Evolutionary conservation across 371 early-diverging fungal species (phyloP).

Genomic region (Apophysomyces elegans): DNA sequence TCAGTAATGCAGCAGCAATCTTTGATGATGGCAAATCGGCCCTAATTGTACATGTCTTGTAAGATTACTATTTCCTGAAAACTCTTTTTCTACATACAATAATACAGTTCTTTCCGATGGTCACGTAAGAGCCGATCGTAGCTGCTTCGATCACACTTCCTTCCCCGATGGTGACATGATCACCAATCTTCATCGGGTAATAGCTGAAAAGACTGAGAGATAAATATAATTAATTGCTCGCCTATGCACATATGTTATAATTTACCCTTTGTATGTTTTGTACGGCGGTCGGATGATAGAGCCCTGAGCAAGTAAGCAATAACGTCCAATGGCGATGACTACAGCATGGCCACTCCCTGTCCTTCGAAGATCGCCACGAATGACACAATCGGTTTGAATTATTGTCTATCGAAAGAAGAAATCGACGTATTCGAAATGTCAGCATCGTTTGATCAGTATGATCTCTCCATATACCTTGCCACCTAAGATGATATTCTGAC

Average conservation of each 20-base stretch:
- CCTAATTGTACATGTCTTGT: conserved; percentile 51
- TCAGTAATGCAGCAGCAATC: conserved; percentile 92
- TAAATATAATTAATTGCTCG: conserved; percentile 1
- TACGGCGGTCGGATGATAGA: conserved; percentile 93
- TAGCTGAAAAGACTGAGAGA: conserved; percentile 74
- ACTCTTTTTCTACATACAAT: conserved; percentile 69
- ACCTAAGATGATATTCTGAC: conserved; percentile 94
- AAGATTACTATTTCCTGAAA: background rate
- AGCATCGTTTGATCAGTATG: background rate
- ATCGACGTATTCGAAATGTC: no score
- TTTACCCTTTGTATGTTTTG: conserved; percentile 94
- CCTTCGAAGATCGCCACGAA: conserved; percentile 92
- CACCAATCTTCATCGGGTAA: conserved; percentile 96
- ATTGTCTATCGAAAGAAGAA: conserved; percentile 69
- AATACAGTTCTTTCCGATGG: conserved; percentile 92
- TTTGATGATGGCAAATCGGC: conserved; percentile 94
- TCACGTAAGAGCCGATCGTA: conserved; percentile 87
- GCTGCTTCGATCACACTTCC: conserved; percentile 92
- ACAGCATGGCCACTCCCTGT: conserved; percentile 87
- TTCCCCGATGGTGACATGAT: conserved; percentile 90
- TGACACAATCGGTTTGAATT: conserved; percentile 87
- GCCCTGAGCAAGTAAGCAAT: conserved; percentile 78
- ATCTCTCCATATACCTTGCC: conserved; percentile 70
- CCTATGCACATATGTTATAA: background rate
- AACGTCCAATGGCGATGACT: conserved; percentile 89